A percentile compares a stretch with the other conserved stretches of the same genome.
Conservation (phyloP, 2,329 filamentous ascomycete species). For the Fusarium sp. region DNA sequence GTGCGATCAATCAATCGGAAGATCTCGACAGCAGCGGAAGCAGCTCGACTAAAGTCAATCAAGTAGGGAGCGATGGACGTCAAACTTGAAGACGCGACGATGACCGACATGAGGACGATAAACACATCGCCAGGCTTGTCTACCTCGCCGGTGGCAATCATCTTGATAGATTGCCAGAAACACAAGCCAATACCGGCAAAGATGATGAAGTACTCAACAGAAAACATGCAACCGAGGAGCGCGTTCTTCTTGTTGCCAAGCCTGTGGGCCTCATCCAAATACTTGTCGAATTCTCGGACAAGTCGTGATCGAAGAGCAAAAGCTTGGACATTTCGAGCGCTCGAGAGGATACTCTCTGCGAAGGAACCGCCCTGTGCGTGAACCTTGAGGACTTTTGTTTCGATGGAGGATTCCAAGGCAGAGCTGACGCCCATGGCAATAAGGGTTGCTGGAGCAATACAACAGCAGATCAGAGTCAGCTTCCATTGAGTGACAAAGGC, state of each 20-base stretch:
- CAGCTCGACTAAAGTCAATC: neutral
- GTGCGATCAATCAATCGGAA: neutral
- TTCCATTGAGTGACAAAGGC: slow-evolving; percentile 57
- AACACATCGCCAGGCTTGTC: too few species aligned
- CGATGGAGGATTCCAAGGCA: slow-evolving; percentile 38
- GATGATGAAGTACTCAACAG: neutral
- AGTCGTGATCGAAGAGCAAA: slow-evolving; percentile 52
- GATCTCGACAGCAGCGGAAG: neutral
- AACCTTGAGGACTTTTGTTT: slow-evolving; percentile 49
- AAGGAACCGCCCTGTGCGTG: slow-evolving; percentile 50
- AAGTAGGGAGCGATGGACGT: neutral
- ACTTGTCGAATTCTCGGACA: neutral
- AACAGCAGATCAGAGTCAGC: slow-evolving; percentile 55
- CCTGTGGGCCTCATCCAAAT: neutral
- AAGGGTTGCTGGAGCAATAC: slow-evolving; percentile 45
- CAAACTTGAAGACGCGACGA: neutral
- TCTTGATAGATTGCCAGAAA: too few species aligned
- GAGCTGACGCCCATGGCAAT: slow-evolving; percentile 47
- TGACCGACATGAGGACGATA: too few species aligned
- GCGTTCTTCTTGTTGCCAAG: neutral
- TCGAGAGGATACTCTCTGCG: slow-evolving; percentile 52
- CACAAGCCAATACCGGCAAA: neutral
- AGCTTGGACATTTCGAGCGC: slow-evolving; percentile 56
- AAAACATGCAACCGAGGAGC: neutral
- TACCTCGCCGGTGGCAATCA: too few species aligned